Conservation (phyloP, 2,329 filamentous ascomycete species). For the Fusarium sp. region DNA sequence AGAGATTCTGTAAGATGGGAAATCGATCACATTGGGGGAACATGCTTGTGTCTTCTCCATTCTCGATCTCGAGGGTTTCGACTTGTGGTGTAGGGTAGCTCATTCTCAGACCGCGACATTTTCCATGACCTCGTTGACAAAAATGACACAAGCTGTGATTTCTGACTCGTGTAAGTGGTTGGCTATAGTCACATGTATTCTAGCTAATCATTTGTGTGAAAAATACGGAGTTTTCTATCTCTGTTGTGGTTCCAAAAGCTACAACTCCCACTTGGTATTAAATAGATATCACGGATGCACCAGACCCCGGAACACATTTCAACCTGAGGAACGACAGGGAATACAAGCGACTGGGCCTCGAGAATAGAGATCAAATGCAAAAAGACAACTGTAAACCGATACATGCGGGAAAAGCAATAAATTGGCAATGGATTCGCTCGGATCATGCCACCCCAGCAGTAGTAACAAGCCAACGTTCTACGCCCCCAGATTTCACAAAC, state of each 20-base stretch:
- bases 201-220: fast-evolving
- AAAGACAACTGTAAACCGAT: not conserved
- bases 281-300: too few relatives aligned
- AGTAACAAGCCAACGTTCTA: not conserved
- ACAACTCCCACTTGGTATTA: not conserved
- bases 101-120: not conserved
- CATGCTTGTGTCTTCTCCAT: not conserved
- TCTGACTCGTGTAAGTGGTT: not conserved
- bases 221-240: not conserved
- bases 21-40: not conserved
- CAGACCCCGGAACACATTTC: fast-evolving
- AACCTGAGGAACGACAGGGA: not conserved
- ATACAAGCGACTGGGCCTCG: not conserved
- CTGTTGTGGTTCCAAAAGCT: not conserved
- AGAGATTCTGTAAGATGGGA: not conserved
- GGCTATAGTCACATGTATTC: not conserved
- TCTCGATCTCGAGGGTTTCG: not conserved
- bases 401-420: not conserved
- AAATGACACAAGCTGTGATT: not conserved
- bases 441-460: not conserved
- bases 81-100: not conserved
- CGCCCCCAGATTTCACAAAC: not conserved
- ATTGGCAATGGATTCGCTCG: not conserved
- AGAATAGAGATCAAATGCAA: not conserved
- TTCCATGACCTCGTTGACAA: not conserved